Evolutionary conservation across 1,284 basidiomycete species (phyloP), one percentile per base, ranked within the genome.

Genomic region (Ganoderma leucocontextum): DNA sequence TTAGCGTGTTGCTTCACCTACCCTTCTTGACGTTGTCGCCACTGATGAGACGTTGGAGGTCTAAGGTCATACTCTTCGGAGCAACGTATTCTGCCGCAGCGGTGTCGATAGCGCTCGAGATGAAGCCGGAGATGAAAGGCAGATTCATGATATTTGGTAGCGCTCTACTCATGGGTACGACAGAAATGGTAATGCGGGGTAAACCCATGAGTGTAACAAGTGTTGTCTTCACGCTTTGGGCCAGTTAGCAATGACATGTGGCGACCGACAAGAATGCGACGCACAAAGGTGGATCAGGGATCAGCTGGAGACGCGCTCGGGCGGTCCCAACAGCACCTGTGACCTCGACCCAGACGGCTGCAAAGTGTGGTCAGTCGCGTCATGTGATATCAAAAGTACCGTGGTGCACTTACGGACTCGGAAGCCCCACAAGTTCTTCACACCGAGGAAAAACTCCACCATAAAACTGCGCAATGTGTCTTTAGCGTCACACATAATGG

Each of bases 71-170:
- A 65, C 89, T 91, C 77, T 90, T 88, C 10, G 93, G 92, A 0
- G 92, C 92, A 17, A 91, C 87, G 67, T 92, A 88, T 70, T 81
- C 82, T 10, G 79, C 80, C 10, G 85, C 82, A 0, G 89, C 93
- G 2, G 90, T 88, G 25, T 94, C 90, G 71, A 96, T 92, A 6
- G 89, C 87, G 66, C 85, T 87, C 74, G 94, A 91, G 41, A 96
- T 86, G 82, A 94, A 95, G 0, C 87, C 85, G 1, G 89, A 91
- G 70, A 96, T 83, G 70, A 93, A 83, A 0, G 94, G 94, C 5
- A 96, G 79, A 77, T 96, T 92, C 82, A 95, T 89, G 22, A 96
- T 83, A 78, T 96, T 95, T 38, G 94, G 87, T 19, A 95, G 85
- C 8, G 84, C 80, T 70, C 83, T 86, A 36, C 86, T 83, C 78